Base-by-base conservation (phyloP, 2,329 filamentous ascomycete species). In the Aspergillus flavus region DNA sequence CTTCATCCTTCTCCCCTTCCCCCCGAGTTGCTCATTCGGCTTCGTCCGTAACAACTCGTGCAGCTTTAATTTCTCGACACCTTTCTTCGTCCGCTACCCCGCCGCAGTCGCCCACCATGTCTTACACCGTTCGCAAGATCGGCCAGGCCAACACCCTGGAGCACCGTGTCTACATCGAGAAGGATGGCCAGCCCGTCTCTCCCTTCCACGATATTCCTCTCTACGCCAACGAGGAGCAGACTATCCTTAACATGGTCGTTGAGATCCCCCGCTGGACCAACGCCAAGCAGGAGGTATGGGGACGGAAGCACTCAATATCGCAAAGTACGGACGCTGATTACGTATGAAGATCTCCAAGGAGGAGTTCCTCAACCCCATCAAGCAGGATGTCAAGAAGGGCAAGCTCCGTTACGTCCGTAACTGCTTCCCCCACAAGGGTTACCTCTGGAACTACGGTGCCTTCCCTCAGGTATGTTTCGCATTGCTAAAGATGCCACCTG, bases 401-500 rank as follows among this genome's bases (percentile, higher is more conserved):
- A 98, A 97, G 89, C 93, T 98, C 76, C 92, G 95, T 78, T 99
- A 91, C 81, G 95, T 99, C 80, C 93, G 95, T 85, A 99, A 99
- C 91, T 99, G 95, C 90, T 99, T 99, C 89, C 95, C 95, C 75
- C 95, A 99, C 91, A 98, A 99, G 89, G 95, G 95, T 72, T 99
- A 99, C 84, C 92, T 99, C 75, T 99, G 95, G 95, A 99, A 99
- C 89, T 99, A 99, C 84, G 95, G 95, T 85, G 94, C 94, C 82
- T 98, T 99, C 90, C 95, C 95, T 75, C 93, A 95, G 86, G 93
- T 95, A 86, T 78, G 86, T 75, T 41, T n/a, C 39, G 19, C 39
- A 19, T 16, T 19, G 39, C 61, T 59, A 21, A n/a, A 26, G 34
- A 19, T 11, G 11, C 21, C 41, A 10, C 14, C 26, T 39, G 2